Percentiles rank a stretch among this genome's conserved stretches.
These are phyloP conservation scores for Coccomyxa subellipsoidea DNA, from an alignment of 163 green algal genomes.

Conservation along the genomic window DNA sequence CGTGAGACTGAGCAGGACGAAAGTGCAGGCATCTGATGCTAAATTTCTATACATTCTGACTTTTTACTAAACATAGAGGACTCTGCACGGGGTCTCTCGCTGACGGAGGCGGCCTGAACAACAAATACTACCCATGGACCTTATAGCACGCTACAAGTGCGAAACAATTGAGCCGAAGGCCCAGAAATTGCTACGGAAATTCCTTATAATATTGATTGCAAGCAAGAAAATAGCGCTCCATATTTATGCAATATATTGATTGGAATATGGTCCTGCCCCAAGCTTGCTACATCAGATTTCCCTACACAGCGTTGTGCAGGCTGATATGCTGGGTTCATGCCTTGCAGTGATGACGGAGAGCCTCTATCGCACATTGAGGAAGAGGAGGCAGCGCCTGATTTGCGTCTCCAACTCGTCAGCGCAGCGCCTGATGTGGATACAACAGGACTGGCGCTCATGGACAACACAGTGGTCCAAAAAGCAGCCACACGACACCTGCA, in stretches of 20 bases:
- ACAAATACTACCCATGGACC: background rate
- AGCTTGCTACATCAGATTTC: background rate
- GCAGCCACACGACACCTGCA: slow-evolving; percentile 43
- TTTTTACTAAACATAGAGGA: too few species aligned
- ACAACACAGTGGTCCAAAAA: slow-evolving; percentile 40
- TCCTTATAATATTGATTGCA: background rate
- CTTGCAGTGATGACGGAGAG: background rate
- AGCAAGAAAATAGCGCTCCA: background rate
- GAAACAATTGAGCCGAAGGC: background rate
- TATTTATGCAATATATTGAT: background rate
- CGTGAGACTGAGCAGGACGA: too few species aligned
- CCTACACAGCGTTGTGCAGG: background rate
- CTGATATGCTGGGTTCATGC: background rate
- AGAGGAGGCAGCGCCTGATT: background rate
- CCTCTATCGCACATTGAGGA: background rate
- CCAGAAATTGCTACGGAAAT: too few species aligned
- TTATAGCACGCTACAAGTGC: background rate
- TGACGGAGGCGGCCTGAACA: background rate
- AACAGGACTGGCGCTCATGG: slow-evolving; percentile 56
- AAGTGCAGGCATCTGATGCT: too few species aligned
- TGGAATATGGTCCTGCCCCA: background rate
- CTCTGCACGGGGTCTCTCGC: too few species aligned
- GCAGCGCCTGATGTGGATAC: slow-evolving; percentile 55
- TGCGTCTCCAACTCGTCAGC: background rate
- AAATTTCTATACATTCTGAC: too few species aligned